Evolutionary conservation across 2,329 filamentous ascomycete species (phyloP).

Genomic region (Aspergillus glaucus): DNA sequence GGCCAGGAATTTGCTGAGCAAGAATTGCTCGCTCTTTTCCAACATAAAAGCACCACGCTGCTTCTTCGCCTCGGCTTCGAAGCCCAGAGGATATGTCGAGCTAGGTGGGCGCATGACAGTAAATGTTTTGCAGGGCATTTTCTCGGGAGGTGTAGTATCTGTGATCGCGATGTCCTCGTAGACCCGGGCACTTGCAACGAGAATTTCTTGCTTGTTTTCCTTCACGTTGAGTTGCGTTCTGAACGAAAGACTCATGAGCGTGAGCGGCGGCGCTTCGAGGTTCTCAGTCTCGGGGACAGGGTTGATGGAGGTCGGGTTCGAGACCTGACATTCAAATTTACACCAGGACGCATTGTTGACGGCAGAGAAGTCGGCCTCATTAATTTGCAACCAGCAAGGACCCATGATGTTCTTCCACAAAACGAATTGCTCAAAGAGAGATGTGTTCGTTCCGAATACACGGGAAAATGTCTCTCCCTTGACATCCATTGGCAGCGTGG

Average conservation of each 20-base stretch:
- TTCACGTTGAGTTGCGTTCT: slow-evolving; percentile 83
- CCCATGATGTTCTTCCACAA: slow-evolving; percentile 99
- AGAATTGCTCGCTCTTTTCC: slow-evolving; percentile 75
- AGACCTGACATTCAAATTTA: slow-evolving; percentile 82
- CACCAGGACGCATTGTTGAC: slow-evolving; percentile 94
- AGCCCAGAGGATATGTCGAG: slow-evolving; percentile 73
- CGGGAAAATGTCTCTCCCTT: slow-evolving; percentile 87
- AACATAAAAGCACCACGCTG: slow-evolving; percentile 71
- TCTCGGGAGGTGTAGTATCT: slow-evolving; percentile 82
- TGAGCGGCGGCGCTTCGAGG: slow-evolving; percentile 76
- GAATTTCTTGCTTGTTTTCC: slow-evolving; percentile 93
- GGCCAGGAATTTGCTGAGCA: slow-evolving; percentile 83
- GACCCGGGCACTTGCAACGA: slow-evolving; percentile 83
- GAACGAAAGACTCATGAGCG: slow-evolving; percentile 89
- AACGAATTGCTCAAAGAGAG: slow-evolving; percentile 95
- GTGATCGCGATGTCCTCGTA: slow-evolving; percentile 85
- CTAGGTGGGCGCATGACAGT: slow-evolving; percentile 81
- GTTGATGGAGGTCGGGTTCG: slow-evolving; percentile 69
- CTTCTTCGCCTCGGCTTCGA: slow-evolving; percentile 70
- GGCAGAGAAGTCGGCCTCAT: slow-evolving; percentile 73
- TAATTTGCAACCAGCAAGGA: slow-evolving; percentile 91
- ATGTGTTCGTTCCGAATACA: slow-evolving; percentile 88
- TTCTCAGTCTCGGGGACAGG: slow-evolving; percentile 71
- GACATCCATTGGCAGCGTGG: slow-evolving; percentile 61
- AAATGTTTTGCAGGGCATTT: slow-evolving; percentile 82